Evolutionary conservation across 768 basidiomycete genomes (phyloP).

Genomic region (Rhodotorula toruloides): DNA sequence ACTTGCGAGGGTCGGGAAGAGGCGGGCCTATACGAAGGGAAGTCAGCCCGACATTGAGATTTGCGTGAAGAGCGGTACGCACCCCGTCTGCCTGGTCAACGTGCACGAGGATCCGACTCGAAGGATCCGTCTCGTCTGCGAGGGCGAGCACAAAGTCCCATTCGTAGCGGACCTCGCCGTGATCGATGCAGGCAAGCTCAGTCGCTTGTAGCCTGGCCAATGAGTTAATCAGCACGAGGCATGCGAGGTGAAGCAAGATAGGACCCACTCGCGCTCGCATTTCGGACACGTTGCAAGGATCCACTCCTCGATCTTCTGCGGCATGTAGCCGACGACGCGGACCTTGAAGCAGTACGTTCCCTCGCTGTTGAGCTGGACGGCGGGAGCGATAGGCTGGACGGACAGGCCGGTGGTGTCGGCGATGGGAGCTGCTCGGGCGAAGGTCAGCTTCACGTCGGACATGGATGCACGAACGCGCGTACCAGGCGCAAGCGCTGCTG

Average conservation of each 20-base stretch:
- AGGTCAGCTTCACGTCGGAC: background rate
- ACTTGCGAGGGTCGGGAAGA: background rate
- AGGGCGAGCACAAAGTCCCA: slow-evolving; percentile 1
- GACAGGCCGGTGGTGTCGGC: background rate
- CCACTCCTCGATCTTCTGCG: slow-evolving; percentile 6
- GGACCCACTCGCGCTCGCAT: background rate
- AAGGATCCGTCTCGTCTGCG: background rate
- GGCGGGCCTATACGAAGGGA: background rate
- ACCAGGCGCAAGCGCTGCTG: no score
- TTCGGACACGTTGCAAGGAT: slow-evolving; percentile 9
- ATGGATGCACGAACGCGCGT: background rate
- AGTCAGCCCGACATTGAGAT: no score
- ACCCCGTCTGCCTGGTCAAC: background rate
- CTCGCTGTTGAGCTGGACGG: background rate
- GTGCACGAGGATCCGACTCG: background rate
- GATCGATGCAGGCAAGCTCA: background rate
- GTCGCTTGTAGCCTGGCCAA: background rate
- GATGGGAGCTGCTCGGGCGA: background rate
- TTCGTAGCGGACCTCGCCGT: background rate
- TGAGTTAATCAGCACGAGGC: background rate
- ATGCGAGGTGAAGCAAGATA: background rate
- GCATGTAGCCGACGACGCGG: slow-evolving; percentile 9
- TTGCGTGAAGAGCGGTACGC: background rate
- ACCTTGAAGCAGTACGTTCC: slow-evolving; percentile 11
- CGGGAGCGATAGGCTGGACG: background rate